These are phyloP conservation scores for Trichophyton rubrum DNA, from an alignment of 2,329 filamentous ascomycete genomes.

Conservation along the genomic window DNA sequence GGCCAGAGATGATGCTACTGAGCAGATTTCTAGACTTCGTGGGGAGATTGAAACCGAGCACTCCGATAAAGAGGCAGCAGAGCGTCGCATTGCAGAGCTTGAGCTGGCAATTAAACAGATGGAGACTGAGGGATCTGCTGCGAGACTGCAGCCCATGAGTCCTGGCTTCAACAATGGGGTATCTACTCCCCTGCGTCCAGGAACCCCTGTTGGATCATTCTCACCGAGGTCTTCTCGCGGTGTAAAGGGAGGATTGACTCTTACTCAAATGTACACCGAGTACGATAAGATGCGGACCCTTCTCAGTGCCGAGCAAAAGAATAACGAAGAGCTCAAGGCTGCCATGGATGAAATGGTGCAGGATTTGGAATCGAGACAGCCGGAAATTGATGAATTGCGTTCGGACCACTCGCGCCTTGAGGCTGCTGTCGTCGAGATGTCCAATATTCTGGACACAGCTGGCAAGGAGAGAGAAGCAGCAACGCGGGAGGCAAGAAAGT, in stretches of 20 bases:
- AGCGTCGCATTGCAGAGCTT: constrained; percentile 51
- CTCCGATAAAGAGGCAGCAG: constrained; percentile 48
- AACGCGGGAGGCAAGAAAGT: constrained; percentile 65
- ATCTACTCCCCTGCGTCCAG: constrained; percentile 38
- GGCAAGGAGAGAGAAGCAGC: constrained; percentile 68
- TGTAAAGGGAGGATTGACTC: constrained; percentile 42
- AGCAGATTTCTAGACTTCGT: constrained; percentile 42
- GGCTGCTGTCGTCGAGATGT: constrained; percentile 70
- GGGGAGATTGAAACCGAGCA: constrained; percentile 46
- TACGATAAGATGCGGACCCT: constrained; percentile 51
- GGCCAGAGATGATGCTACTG: constrained; percentile 49
- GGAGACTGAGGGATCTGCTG: constrained; percentile 39
- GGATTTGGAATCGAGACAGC: constrained; percentile 71
- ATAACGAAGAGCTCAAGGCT: constrained; percentile 59
- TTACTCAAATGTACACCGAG: constrained; percentile 53
- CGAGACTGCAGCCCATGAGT: constrained; percentile 38
- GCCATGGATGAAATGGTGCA: constrained; percentile 77
- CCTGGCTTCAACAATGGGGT: constrained; percentile 42
- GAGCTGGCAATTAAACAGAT: constrained; percentile 51
- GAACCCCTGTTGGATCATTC: constrained; percentile 39
- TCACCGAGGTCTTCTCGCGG: constrained; percentile 42
- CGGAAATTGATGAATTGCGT: constrained; percentile 76
- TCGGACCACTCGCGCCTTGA: constrained; percentile 70
- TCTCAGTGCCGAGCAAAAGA: constrained; percentile 61
- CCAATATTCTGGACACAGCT: constrained; percentile 68